A percentile compares a stretch with the other conserved stretches of the same genome.
These are phyloP conservation scores for Trichosporon sp. DNA, from an alignment of 1,284 basidiomycete species.

Conservation along the genomic window DNA sequence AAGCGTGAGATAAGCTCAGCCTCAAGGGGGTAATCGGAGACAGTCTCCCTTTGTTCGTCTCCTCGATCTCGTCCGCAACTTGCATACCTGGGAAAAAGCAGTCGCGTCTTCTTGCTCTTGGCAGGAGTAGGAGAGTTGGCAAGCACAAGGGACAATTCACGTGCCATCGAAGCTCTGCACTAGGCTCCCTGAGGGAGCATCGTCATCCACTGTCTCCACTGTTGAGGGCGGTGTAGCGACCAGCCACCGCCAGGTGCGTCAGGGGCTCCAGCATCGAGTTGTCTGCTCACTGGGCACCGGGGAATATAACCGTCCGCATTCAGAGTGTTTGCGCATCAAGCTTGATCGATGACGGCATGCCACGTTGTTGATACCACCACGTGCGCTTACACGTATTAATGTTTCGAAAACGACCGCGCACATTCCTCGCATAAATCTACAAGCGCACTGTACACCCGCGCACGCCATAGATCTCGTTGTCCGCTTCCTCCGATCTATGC, in stretches of 20 bases:
- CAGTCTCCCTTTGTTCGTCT: neutral
- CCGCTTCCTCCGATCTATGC: neutral
- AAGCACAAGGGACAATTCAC: neutral
- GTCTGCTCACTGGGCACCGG: no score
- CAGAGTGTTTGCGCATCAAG: neutral
- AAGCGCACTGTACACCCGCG: neutral
- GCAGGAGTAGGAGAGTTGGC: neutral
- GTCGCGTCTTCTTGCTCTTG: neutral
- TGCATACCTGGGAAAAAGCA: no score
- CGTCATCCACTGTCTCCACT: neutral
- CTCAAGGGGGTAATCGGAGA: no score
- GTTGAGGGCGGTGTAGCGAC: neutral
- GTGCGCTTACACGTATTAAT: neutral
- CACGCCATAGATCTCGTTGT: neutral
- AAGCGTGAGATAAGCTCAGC: no score
- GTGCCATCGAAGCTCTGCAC: neutral
- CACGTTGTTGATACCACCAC: neutral
- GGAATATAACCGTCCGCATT: neutral
- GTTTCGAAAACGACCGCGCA: neutral
- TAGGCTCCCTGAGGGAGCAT: neutral
- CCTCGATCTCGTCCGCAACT: no score
- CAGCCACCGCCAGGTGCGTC: neutral
- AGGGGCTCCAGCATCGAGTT: no score
- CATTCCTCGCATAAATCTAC: neutral
- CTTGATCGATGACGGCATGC: slow-evolving; percentile 8